These are phyloP conservation scores for Nicotiana obtusifolia DNA, from an alignment of 257 asterid genomes.

Conservation along the genomic window DNA sequence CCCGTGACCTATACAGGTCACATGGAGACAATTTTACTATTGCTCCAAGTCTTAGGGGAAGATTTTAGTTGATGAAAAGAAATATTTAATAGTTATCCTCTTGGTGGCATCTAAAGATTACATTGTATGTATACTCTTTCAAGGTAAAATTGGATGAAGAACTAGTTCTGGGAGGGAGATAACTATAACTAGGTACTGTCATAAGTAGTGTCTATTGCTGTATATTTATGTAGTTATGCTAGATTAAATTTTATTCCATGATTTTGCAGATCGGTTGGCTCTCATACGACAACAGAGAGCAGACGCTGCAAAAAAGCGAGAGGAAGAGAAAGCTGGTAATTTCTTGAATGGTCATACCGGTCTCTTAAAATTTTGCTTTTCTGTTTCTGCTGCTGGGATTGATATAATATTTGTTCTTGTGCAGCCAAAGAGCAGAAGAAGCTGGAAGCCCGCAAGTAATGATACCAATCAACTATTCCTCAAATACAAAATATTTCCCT, in stretches of 20 bases:
- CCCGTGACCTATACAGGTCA: too few species aligned
- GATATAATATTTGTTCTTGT: neutral
- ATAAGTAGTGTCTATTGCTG: neutral
- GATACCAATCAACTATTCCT: neutral
- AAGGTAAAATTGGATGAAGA: too few species aligned
- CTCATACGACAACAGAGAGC: slow-evolving; percentile 84
- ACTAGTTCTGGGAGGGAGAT: too few species aligned
- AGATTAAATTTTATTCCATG: neutral
- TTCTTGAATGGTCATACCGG: neutral
- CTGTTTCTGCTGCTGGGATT: neutral
- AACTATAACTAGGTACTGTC: too few species aligned
- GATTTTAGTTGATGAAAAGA: too few species aligned
- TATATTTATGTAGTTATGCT: neutral
- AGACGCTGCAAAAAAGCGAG: slow-evolving; percentile 89
- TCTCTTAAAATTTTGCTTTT: neutral
- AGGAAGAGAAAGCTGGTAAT: slow-evolving; percentile 90
- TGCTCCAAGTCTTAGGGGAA: too few species aligned
- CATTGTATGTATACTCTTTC: too few species aligned
- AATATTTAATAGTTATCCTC: too few species aligned
- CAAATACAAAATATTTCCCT: neutral
- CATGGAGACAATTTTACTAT: too few species aligned
- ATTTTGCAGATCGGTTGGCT: slow-evolving; percentile 70
- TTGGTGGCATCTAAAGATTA: too few species aligned
- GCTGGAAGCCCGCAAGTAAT: slow-evolving; percentile 71
- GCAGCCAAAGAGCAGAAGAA: slow-evolving; percentile 91